phyloP scores from a whole-genome alignment of 208 protist species.

The Trypanosoma grayi region DNA sequence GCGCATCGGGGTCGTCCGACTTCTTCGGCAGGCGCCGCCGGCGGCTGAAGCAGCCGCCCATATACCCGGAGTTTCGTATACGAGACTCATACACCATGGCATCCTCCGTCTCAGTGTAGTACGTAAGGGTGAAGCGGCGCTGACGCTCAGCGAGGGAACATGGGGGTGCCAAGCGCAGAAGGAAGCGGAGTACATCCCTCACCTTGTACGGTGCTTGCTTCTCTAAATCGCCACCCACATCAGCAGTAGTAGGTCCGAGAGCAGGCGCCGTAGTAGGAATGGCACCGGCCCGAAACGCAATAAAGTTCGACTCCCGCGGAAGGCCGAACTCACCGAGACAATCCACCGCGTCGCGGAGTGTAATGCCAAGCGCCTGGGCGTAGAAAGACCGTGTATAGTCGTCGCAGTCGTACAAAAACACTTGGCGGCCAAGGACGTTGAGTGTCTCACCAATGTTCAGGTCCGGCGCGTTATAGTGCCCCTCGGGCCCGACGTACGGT shows the following conservation, averaged over 20 bases:
- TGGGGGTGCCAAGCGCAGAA: conserved; percentile 53
- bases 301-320: conserved; percentile 2
- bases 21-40: conserved; percentile 62
- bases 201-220: neutral
- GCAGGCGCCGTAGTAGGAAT: conserved; percentile 14
- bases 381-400: conserved; percentile 92
- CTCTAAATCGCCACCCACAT: neutral
- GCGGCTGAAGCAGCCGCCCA: conserved; percentile 83
- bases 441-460: conserved; percentile 79
- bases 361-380: conserved; percentile 48
- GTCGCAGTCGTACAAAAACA: conserved; percentile 94
- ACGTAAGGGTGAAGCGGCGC: conserved; percentile 78
- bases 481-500: conserved; percentile 63
- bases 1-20: conserved; percentile 14
- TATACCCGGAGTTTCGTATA: conserved; percentile 60
- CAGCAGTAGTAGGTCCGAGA: neutral
- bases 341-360: conserved; percentile 45
- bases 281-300: conserved; percentile 11
- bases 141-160: conserved; percentile 41
- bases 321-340: conserved; percentile 22
- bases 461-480: conserved; percentile 83
- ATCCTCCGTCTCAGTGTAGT: conserved; percentile 89
- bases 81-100: conserved; percentile 75
- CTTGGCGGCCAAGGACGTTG: conserved; percentile 73
- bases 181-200: conserved; percentile 75